A percentile compares a stretch with the other conserved stretches of the same genome.
These are phyloP conservation scores for Lactarius evosmus DNA, from an alignment of 768 basidiomycete genomes.

Conservation along the genomic window DNA sequence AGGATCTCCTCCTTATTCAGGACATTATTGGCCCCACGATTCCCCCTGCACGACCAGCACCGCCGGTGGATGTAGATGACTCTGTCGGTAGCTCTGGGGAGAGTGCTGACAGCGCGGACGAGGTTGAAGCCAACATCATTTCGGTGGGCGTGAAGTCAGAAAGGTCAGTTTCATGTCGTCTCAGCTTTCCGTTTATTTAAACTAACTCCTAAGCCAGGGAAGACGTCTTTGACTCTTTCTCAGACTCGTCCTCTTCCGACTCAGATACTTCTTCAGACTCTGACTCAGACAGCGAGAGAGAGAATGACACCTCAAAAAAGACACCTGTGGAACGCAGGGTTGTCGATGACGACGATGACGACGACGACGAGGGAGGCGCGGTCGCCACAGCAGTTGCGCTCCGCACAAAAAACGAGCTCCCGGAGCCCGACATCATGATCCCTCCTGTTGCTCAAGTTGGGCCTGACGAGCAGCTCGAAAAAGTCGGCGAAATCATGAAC, in stretches of 20 bases:
- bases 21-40: slow-evolving; percentile 50
- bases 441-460: slow-evolving; percentile 66
- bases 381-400: slow-evolving; percentile 41
- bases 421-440: slow-evolving; percentile 53
- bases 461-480: slow-evolving; percentile 62
- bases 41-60: not conserved
- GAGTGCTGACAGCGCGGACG: slow-evolving; percentile 59
- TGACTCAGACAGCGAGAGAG: slow-evolving; percentile 33
- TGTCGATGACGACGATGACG: slow-evolving; percentile 32
- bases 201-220: slow-evolving; percentile 7
- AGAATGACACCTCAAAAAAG: not conserved
- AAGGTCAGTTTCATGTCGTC: slow-evolving; percentile 9
- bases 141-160: slow-evolving; percentile 30
- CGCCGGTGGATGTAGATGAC: slow-evolving; percentile 38
- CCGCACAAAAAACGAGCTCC: slow-evolving; percentile 68
- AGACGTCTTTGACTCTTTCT: slow-evolving; percentile 35
- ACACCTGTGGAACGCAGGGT: not conserved
- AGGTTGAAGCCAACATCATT: slow-evolving; percentile 61
- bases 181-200: not conserved
- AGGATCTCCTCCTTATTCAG: slow-evolving; percentile 72
- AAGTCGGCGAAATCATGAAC: slow-evolving; percentile 74
- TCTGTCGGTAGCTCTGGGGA: slow-evolving; percentile 51
- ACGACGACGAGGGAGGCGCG: slow-evolving; percentile 58
- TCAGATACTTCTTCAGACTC: slow-evolving; percentile 40
- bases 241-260: slow-evolving; percentile 35